phyloP scores from a whole-genome alignment of 1,139 yeast species.

The Magnusiomyces paraingens region DNA sequence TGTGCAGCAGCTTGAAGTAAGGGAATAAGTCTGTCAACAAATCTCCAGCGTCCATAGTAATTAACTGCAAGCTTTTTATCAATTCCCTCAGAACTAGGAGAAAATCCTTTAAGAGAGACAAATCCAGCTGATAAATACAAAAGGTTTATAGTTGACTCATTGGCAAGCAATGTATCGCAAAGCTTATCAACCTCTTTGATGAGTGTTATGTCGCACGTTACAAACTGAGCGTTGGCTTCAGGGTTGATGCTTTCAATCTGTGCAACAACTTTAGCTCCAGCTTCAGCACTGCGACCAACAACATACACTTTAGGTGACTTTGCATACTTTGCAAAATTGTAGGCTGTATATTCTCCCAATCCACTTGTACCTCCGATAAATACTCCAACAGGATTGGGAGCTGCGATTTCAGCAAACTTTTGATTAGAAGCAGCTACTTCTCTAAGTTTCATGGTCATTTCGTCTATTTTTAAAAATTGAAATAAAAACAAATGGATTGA shows the following conservation, averaged over 20 bases:
- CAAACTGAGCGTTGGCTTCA: slow-evolving; percentile 22
- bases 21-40: slow-evolving; percentile 24
- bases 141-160: slow-evolving; percentile 27
- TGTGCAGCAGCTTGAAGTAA: slow-evolving; percentile 25
- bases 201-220: slow-evolving; percentile 24
- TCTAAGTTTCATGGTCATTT: background rate
- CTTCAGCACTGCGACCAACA: slow-evolving; percentile 27
- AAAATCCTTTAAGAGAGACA: slow-evolving; percentile 19
- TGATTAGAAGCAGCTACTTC: background rate
- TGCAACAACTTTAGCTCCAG: slow-evolving; percentile 22
- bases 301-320: slow-evolving; percentile 29
- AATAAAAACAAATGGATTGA: background rate
- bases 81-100: slow-evolving; percentile 28
- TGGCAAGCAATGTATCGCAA: slow-evolving; percentile 17
- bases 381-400: slow-evolving; percentile 25
- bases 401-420: slow-evolving; percentile 1
- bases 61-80: slow-evolving; percentile 27
- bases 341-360: slow-evolving; percentile 30
- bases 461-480: background rate
- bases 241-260: slow-evolving; percentile 24
- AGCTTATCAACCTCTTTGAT: slow-evolving; percentile 25
- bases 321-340: slow-evolving; percentile 26
- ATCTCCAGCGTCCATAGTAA: slow-evolving; percentile 30
- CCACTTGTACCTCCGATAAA: slow-evolving; percentile 33
- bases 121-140: slow-evolving; percentile 27